Base-by-base conservation (phyloP, 208 protist genomes). In the Angomonas deanei region DNA sequence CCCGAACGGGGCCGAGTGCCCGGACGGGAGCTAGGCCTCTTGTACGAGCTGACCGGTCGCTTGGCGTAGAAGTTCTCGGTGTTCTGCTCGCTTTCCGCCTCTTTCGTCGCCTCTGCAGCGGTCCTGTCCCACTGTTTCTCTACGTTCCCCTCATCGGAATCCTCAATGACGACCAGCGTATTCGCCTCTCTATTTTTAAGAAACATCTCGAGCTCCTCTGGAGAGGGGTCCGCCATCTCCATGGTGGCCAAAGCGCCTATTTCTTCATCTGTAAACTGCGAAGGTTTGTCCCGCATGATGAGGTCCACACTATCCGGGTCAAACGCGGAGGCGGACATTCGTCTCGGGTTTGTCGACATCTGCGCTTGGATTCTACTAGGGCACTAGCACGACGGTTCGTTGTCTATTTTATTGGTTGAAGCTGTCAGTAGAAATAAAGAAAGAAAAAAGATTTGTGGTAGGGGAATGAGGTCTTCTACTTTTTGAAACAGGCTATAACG, bases 211-310 rank as follows among this genome's bases (percentile, higher is more conserved):
- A 82, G 61, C 0, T 48, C 59, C 0, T 63, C 80, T 8, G 68
- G 62, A 31, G 71, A 62, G 11, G 80, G 80, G 23, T 84, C 80
- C 0, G 38, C 67, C 8, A 92, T 55, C 24, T 84, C 55, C 15
- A 89, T 30, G 0, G 67, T 64, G 28, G 66, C 68, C 48, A 89
- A 73, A 13, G 70, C 71, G 27, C 69, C 58, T 24, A 92, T 3
- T 49, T 92, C 82, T 39, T 74, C 79, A 10, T 39, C 31, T 4
- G 79, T 86, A 38, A 92, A 54, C 46, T 64, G 28, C 47, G 17
- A 30, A 6, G 46, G 48, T 2, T 65, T 38, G 6, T 26, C 63
- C 52, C 52, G 52, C 52, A 58, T 2, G 3, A 58, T 8, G 8
- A 58, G 52, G 31, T 58, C 52, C 42, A 63, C 60, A 19, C 64